phyloP scores from a whole-genome alignment of 768 basidiomycete genomes.

The Phanerodontia chrysosporium region DNA sequence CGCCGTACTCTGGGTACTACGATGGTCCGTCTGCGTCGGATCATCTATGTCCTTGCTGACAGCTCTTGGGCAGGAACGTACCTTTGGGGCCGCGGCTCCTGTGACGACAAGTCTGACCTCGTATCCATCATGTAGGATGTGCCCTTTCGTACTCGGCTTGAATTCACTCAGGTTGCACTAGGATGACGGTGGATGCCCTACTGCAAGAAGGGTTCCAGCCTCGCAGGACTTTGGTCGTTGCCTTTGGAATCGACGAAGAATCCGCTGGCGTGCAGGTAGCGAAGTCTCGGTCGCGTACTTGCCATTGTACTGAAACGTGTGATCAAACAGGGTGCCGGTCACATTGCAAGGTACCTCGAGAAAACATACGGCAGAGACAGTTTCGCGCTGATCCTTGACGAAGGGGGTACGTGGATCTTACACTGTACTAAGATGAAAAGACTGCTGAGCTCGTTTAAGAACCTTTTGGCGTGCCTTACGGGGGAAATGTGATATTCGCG shows the following conservation, averaged over 20 bases:
- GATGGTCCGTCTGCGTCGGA: conserved; percentile 35
- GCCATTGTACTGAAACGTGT: background rate
- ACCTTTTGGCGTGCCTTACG: conserved; percentile 6
- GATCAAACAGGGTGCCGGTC: conserved; percentile 21
- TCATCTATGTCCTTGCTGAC: background rate
- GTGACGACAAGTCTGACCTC: conserved; percentile 72
- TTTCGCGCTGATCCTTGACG: conserved; percentile 42
- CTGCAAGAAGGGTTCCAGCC: conserved; percentile 60
- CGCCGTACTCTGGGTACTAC: conserved; percentile 56
- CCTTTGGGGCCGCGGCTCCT: conserved; percentile 74
- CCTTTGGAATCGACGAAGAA: conserved; percentile 27
- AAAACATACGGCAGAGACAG: conserved; percentile 33
- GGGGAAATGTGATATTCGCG: conserved; percentile 19
- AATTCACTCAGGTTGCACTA: conserved; percentile 1
- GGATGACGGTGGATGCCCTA: conserved; percentile 54
- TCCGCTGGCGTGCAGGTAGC: conserved; percentile 13
- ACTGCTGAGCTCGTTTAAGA: background rate
- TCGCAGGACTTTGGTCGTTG: conserved; percentile 45
- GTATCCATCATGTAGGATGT: conserved; percentile 62
- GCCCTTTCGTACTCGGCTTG: no score
- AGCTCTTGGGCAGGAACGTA: conserved; percentile 34
- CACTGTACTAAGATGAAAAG: background rate
- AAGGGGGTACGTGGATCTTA: conserved; percentile 32
- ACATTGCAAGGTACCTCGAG: conserved; percentile 29
- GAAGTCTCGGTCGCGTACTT: conserved; percentile 12